Conservation (phyloP, 1,284 basidiomycete genomes). For the Ustanciosporium gigantosporum region DNA sequence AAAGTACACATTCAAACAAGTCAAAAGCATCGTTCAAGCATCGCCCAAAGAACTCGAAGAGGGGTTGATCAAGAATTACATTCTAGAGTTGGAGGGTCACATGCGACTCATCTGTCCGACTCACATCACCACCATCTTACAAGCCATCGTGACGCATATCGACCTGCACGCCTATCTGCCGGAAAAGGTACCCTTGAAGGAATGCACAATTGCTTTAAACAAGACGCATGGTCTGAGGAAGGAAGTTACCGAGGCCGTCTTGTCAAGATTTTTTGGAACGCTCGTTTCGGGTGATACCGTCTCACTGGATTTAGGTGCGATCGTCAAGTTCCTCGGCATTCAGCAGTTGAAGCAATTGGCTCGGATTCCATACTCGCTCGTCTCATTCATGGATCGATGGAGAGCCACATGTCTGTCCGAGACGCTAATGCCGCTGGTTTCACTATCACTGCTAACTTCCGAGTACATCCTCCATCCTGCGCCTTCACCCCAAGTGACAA, state of each 20-base stretch:
- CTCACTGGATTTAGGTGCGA: conserved; percentile 20
- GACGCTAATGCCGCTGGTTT: conserved; percentile 8
- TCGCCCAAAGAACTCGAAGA: conserved; percentile 42
- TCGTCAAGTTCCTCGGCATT: conserved; percentile 42
- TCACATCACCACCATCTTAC: conserved; percentile 29
- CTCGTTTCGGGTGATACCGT: conserved; percentile 6
- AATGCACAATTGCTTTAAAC: conserved; percentile 28
- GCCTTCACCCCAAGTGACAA: conserved; percentile 17
- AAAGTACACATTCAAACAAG: conserved; percentile 49
- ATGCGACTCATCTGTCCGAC: conserved; percentile 42
- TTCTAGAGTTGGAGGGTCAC: conserved; percentile 48
- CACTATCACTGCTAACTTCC: conserved; percentile 19
- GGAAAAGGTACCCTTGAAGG: conserved; percentile 34
- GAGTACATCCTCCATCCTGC: conserved; percentile 44
- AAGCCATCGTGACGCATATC: conserved; percentile 42
- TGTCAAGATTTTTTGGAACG: conserved; percentile 49
- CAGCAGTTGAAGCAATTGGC: conserved; percentile 33
- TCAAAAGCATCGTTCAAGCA: conserved; percentile 54
- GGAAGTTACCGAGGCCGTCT: conserved; percentile 36
- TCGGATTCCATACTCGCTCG: conserved; percentile 16
- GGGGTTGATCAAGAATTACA: conserved; percentile 35
- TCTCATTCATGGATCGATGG: conserved; percentile 25
- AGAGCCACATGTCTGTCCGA: conserved; percentile 10
- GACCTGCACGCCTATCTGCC: conserved; percentile 45
- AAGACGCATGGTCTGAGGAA: conserved; percentile 14